phyloP scores from a whole-genome alignment of 148 eudicot genomes.

The Fallopia convolvulus region DNA sequence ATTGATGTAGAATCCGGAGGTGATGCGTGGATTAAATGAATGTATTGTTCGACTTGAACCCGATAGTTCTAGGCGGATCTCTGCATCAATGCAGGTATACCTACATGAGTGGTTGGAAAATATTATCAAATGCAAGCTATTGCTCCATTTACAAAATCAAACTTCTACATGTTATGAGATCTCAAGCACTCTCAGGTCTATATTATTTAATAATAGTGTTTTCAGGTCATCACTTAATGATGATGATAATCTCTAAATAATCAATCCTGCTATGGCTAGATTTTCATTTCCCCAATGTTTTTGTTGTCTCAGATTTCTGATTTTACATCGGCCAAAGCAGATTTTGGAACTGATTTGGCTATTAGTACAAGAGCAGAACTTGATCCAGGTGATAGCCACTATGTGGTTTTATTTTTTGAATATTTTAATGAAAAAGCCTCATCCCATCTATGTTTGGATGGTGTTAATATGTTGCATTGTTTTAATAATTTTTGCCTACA shows the following conservation, averaged over 20 bases:
- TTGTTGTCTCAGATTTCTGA: slow-evolving; percentile 58
- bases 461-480: background rate
- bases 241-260: background rate
- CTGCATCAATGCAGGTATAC: slow-evolving; percentile 85
- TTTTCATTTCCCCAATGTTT: slow-evolving; percentile 6
- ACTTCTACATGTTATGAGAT: background rate
- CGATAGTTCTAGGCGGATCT: slow-evolving; percentile 61
- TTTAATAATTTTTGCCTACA: slow-evolving; percentile 15
- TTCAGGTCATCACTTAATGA: background rate
- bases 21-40: slow-evolving; percentile 82
- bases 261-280: background rate
- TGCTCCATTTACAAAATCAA: background rate
- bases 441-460: background rate
- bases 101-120: background rate
- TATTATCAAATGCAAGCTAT: background rate
- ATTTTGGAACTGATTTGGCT: slow-evolving; percentile 96
- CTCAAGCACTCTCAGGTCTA: background rate
- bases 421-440: background rate
- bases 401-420: background rate
- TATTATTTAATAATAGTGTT: background rate
- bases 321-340: slow-evolving; percentile 89
- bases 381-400: slow-evolving; percentile 61
- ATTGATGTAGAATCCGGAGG: slow-evolving; percentile 63
- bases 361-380: slow-evolving; percentile 84
- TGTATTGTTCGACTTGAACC: slow-evolving; percentile 80